Evolutionary conservation across 306 rosid species (phyloP).

Genomic region (Gastrolobium bilobum): DNA sequence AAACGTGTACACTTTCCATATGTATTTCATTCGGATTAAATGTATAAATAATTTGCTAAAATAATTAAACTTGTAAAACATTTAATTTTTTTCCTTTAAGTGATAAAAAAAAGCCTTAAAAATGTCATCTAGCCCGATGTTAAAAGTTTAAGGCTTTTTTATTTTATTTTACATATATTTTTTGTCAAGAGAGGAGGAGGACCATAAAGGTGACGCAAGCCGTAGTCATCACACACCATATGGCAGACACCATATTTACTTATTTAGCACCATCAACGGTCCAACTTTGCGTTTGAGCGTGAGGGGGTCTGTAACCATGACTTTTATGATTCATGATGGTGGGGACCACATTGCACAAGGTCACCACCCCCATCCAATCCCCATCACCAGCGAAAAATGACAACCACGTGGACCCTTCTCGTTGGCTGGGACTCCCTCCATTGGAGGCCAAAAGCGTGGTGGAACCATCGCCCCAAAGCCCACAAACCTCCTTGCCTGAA

Average conservation of each 20-base stretch:
- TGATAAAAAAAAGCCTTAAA: too few relatives aligned
- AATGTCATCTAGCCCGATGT: too few relatives aligned
- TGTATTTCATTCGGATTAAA: too few relatives aligned
- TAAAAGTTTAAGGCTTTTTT: not conserved
- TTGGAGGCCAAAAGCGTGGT: conserved; percentile 38
- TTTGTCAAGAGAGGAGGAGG: not conserved
- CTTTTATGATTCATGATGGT: conserved; percentile 39
- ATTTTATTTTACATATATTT: not conserved
- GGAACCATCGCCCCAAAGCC: conserved; percentile 37
- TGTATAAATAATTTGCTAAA: too few relatives aligned
- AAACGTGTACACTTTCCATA: too few relatives aligned
- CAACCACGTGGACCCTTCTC: conserved; percentile 51
- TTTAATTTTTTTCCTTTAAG: too few relatives aligned
- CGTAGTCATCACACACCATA: conserved; percentile 50
- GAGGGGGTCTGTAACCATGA: not conserved
- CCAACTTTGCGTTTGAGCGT: conserved; percentile 28
- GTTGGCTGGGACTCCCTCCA: not conserved
- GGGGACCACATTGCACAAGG: conserved; percentile 59
- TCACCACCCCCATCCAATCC: conserved; percentile 27
- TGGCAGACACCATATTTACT: conserved; percentile 82
- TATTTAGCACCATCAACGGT: conserved; percentile 87
- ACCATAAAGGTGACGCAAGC: conserved; percentile 60
- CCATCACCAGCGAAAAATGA: not conserved
- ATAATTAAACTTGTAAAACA: too few relatives aligned
- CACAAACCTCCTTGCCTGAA: conserved; percentile 58